These are phyloP conservation scores for Tulasnella sp. DNA, from an alignment of 768 basidiomycete genomes.

Conservation along the genomic window DNA sequence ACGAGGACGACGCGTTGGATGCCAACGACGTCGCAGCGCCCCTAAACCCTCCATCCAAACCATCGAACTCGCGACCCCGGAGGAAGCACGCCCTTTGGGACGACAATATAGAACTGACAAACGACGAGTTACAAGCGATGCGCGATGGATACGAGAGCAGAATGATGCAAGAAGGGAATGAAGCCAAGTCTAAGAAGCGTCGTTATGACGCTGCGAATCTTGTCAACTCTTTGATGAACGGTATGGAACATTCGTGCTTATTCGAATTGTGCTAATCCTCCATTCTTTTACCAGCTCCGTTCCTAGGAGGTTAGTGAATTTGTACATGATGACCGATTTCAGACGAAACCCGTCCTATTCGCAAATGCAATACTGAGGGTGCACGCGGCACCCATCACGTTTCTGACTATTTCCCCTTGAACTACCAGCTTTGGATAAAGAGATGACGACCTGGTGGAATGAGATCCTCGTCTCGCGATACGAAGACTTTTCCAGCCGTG, in stretches of 20 bases:
- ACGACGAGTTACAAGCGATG: constrained; percentile 66
- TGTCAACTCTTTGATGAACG: constrained; percentile 44
- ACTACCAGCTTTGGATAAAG: neutral
- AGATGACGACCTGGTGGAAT: constrained; percentile 1
- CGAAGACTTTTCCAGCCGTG: neutral
- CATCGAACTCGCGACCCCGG: no score
- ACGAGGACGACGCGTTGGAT: no score
- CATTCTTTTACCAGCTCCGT: neutral
- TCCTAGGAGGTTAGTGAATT: constrained; percentile 8
- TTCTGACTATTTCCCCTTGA: neutral
- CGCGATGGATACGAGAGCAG: constrained; percentile 54
- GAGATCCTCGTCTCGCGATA: neutral
- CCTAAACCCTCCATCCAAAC: no score
- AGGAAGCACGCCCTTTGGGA: no score
- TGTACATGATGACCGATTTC: no score
- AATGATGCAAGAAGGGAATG: constrained; percentile 43
- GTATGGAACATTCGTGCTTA: constrained; percentile 46
- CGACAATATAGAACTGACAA: constrained; percentile 63
- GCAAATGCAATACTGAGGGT: no score
- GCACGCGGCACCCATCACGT: no score
- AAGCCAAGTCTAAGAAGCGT: constrained; percentile 38
- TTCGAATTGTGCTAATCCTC: constrained; percentile 32
- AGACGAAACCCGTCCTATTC: no score
- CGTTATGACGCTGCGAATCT: constrained; percentile 44
- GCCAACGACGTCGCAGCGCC: no score